Base-by-base conservation (phyloP, 768 basidiomycete species). In the Pleurotus giganteus region DNA sequence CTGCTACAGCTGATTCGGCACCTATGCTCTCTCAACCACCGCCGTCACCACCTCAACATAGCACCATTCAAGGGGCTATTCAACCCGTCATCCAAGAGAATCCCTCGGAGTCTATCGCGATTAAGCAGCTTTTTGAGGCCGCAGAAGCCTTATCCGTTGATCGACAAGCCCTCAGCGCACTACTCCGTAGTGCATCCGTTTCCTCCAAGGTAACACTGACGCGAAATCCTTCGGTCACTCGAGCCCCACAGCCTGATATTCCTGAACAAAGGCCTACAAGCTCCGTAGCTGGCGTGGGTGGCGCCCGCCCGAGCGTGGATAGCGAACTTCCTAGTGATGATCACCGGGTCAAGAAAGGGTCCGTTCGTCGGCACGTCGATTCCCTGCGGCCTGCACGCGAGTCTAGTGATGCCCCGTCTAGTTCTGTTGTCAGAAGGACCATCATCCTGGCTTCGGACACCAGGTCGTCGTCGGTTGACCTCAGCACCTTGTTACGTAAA, bases 381-480 rank as follows among this genome's bases (percentile, higher is more conserved):
- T 67, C 69, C 47, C 49, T 66, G 31, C 80, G 78, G 41, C 69
- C 73, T 49, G 70, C 73, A 27, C 75, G 71, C 52, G 76, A 77
- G 54, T 68, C 67, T 1, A 68, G 71, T 34, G 57, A 57, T 34
- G 75, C 72, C 43, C 71, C 66, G 44, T 56, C 57, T 31, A 83
- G 73, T 59, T 67, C 83, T 21, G 71, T 93, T 56, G 78, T 93
- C 49, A 81, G 91, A 64, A 78, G 91, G 63, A 94, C 91, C 1
- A 79, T 93, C 61, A 86, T 92, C 61, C 83, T 85, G 62, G 85
- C 90, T 45, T 86, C 86, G 54, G 89, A 91, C 61, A 71, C 79
- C 45, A 77, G 75, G 60, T 71, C 76, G 34, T 79, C 86, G 19
- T 76, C 79, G 42, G 69, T 80, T 32, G 86, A 91, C 58, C 61